phyloP scores from a whole-genome alignment of 176 grass and related monocot species.

The Miscanthus lutarioriparius region DNA sequence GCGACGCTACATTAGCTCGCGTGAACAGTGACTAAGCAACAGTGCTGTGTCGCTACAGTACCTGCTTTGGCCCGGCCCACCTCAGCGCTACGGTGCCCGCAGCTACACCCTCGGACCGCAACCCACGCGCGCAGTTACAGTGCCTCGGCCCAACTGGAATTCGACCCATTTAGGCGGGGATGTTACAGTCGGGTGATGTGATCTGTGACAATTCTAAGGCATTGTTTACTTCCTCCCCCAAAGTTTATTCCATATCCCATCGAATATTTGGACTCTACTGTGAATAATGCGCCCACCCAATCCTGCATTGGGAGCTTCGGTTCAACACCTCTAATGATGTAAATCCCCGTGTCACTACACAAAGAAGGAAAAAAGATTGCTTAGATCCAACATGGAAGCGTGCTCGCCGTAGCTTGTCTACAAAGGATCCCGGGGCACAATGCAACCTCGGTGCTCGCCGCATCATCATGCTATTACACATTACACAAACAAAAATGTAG shows the following conservation, averaged over 20 bases:
- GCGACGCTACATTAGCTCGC: too few relatives aligned
- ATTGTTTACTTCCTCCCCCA: too few relatives aligned
- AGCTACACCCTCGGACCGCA: too few relatives aligned
- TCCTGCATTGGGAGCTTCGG: neutral
- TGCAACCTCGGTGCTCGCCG: neutral
- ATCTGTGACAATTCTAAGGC: slow-evolving; percentile 23
- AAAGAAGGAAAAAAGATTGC: slow-evolving; percentile 10
- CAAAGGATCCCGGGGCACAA: slow-evolving; percentile 3
- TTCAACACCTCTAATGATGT: slow-evolving; percentile 22
- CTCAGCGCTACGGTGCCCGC: too few relatives aligned
- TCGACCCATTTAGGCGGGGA: too few relatives aligned
- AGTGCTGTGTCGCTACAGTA: too few relatives aligned
- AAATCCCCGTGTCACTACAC: neutral
- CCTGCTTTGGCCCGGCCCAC: too few relatives aligned
- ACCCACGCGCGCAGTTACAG: too few relatives aligned
- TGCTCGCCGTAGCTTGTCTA: slow-evolving; percentile 14
- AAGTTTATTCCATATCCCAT: too few relatives aligned
- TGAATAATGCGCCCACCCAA: slow-evolving; percentile 8
- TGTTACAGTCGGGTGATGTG: slow-evolving; percentile 14
- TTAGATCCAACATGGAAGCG: slow-evolving; percentile 30
- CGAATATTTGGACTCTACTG: too few relatives aligned
- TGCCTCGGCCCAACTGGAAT: too few relatives aligned
- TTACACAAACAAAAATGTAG: neutral
- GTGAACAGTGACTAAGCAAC: too few relatives aligned
- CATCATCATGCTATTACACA: neutral